These are phyloP conservation scores for Boletales sp. DNA, from an alignment of 768 basidiomycete genomes.

Conservation along the genomic window DNA sequence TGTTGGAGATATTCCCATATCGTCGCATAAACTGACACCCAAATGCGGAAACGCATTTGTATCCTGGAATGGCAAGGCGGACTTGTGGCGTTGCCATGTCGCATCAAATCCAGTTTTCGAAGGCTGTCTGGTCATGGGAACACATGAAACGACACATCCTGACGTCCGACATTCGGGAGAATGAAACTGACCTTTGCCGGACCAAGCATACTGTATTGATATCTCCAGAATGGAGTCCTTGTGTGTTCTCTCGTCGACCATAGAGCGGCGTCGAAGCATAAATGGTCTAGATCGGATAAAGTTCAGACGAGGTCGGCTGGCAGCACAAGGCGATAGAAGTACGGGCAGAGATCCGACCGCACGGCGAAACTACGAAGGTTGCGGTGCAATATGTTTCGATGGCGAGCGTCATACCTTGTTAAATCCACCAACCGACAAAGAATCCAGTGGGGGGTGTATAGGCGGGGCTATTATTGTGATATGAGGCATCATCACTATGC, in stretches of 20 bases:
- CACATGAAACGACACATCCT: constrained; percentile 19
- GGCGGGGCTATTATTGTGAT: constrained; percentile 7
- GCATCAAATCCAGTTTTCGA: background rate
- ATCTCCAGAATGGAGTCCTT: background rate
- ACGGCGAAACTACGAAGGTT: background rate
- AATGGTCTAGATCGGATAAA: background rate
- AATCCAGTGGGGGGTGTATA: background rate
- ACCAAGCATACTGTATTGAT: background rate
- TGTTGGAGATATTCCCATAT: constrained; percentile 18
- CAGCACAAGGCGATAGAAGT: background rate
- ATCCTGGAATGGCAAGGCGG: constrained; percentile 14
- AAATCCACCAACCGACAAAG: background rate
- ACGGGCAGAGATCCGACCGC: background rate
- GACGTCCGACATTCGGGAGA: background rate
- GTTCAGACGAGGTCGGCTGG: background rate
- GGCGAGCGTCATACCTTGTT: background rate
- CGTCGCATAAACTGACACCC: constrained; percentile 22
- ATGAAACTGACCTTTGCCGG: background rate
- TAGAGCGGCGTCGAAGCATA: constrained; percentile 14
- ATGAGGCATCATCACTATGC: constrained; percentile 19
- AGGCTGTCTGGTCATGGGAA: background rate
- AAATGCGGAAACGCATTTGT: constrained; percentile 23
- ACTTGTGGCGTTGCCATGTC: background rate
- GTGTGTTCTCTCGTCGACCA: constrained; percentile 2
- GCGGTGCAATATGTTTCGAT: background rate